Conservation (phyloP, 2,329 filamentous ascomycete species). For the Pestalotiopsis sp. region DNA sequence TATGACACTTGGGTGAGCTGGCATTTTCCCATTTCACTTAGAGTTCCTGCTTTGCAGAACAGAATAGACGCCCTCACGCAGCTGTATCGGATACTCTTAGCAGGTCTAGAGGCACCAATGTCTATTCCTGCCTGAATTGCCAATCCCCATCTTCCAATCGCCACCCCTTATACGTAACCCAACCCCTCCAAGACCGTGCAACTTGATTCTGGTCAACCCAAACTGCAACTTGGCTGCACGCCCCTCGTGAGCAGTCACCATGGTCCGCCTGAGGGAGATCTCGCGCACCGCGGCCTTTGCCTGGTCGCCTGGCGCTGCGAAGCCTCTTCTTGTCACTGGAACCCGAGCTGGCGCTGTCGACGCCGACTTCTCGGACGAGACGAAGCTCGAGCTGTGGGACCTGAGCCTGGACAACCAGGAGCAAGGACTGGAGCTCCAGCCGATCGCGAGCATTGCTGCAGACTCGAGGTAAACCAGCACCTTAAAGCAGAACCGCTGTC, state of each 20-base stretch:
- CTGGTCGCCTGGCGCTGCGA: constrained; percentile 83
- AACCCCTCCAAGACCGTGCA: constrained; percentile 14
- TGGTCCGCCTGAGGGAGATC: constrained; percentile 97
- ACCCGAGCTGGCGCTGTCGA: constrained; percentile 94
- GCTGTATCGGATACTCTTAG: constrained; percentile 19
- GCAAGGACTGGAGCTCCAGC: constrained; percentile 81
- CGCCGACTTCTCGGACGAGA: constrained; percentile 97
- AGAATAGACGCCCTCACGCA: not conserved
- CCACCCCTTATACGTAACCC: constrained; percentile 26
- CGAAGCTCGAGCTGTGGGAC: constrained; percentile 95
- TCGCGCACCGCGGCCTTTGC: constrained; percentile 95
- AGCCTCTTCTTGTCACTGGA: constrained; percentile 87
- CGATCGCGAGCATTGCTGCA: constrained; percentile 79
- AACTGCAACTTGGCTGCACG: constrained; percentile 25
- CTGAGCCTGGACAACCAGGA: constrained; percentile 78
- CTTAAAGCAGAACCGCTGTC: not conserved
- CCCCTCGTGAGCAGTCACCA: constrained; percentile 44
- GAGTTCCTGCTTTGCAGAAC: not conserved
- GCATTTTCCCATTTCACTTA: constrained; percentile 7
- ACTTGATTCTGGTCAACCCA: constrained; percentile 8
- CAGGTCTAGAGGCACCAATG: constrained; percentile 38
- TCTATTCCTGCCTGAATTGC: constrained; percentile 27
- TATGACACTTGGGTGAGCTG: constrained; percentile 5
- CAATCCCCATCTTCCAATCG: constrained; percentile 20
- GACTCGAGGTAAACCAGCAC: constrained; percentile 73